phyloP scores from a whole-genome alignment of 2,329 filamentous ascomycete genomes.

The Penicillium sp. region DNA sequence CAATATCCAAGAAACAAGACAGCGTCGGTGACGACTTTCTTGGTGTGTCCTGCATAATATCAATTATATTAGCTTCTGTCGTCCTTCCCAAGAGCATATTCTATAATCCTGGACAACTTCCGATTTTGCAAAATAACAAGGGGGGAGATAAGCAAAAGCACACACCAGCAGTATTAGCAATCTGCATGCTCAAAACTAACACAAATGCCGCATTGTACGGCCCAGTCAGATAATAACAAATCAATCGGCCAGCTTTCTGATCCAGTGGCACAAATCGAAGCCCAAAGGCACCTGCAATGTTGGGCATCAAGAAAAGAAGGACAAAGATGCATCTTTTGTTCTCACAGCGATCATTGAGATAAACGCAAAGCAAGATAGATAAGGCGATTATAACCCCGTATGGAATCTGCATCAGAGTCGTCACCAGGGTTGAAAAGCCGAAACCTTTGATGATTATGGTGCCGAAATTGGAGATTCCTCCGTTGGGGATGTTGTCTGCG shows the following conservation, averaged over 20 bases:
- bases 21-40: conserved; percentile 62
- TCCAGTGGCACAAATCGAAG: conserved; percentile 51
- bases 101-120: background rate
- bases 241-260: conserved; percentile 51
- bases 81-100: background rate
- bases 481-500: conserved; percentile 50
- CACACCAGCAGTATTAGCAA: conserved; percentile 42
- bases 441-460: conserved; percentile 58
- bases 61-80: background rate
- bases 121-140: background rate
- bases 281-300: conserved; percentile 57
- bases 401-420: conserved; percentile 52
- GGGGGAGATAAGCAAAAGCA: background rate
- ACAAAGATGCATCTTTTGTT: conserved; percentile 53
- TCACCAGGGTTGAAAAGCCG: conserved; percentile 52
- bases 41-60: conserved; percentile 49
- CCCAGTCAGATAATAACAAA: conserved; percentile 57
- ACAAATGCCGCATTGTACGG: conserved; percentile 55
- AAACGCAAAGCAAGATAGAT: conserved; percentile 48
- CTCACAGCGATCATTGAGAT: conserved; percentile 45
- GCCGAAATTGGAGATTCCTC: conserved; percentile 57
- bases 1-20: conserved; percentile 59
- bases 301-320: conserved; percentile 55
- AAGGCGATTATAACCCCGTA: conserved; percentile 49
- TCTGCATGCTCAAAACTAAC: conserved; percentile 45